These are phyloP conservation scores for Boletus patriciae DNA, from an alignment of 768 basidiomycete genomes.

Conservation along the genomic window DNA sequence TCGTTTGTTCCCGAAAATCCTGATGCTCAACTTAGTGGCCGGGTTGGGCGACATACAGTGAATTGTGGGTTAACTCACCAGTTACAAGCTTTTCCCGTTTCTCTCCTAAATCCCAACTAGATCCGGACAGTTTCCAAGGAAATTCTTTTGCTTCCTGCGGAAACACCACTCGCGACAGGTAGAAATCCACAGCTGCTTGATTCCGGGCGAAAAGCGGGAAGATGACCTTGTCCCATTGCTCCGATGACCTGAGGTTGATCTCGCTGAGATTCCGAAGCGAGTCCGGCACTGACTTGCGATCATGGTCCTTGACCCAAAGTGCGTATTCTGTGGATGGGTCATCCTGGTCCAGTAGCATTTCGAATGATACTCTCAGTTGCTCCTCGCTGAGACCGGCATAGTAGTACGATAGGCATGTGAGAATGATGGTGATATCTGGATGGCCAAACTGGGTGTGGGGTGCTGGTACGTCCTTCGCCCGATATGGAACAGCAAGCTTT, in stretches of 20 bases:
- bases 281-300: neutral
- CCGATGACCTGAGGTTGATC: constrained; percentile 5
- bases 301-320: neutral
- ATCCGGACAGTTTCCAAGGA: constrained; percentile 26
- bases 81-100: constrained; percentile 13
- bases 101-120: constrained; percentile 39
- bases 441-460: too few species aligned
- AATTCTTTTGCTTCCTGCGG: constrained; percentile 36
- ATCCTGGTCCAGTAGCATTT: constrained; percentile 1
- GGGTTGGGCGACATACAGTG: neutral
- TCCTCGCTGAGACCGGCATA: too few species aligned
- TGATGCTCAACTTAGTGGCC: neutral
- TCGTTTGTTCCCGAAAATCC: constrained; percentile 45
- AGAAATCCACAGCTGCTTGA: constrained; percentile 3
- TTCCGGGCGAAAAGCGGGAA: constrained; percentile 4
- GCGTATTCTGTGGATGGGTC: constrained; percentile 4
- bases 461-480: too few species aligned
- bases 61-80: neutral
- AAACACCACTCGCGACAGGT: constrained; percentile 34
- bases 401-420: too few species aligned
- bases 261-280: neutral
- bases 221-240: constrained; percentile 2
- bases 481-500: constrained; percentile 33
- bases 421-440: too few species aligned
- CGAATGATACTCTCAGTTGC: neutral